Percentiles rank a stretch among this genome's conserved stretches.
Evolutionary conservation across 1,284 basidiomycete species (phyloP).

Genomic region (Cerioporus squamosus): DNA sequence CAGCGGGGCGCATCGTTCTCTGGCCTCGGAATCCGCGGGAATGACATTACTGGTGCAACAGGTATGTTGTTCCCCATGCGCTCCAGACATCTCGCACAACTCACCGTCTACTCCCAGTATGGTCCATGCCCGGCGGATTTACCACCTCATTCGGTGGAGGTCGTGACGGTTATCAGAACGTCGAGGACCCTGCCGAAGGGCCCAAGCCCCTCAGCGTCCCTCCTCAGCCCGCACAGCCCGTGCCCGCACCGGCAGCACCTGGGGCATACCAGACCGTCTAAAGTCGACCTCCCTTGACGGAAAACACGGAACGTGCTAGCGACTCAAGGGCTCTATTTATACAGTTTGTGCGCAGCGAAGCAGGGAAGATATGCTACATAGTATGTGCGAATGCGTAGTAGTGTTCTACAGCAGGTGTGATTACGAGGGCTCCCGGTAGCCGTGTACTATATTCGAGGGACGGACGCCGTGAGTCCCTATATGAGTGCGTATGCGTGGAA

Average conservation of each 20-base stretch:
- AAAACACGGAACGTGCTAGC: not conserved
- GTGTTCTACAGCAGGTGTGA: conserved; percentile 5
- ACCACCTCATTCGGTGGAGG: conserved; percentile 43
- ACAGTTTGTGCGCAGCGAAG: conserved; percentile 9
- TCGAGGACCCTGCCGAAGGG: conserved; percentile 62
- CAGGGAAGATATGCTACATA: conserved; percentile 10
- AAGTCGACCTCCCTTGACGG: not conserved
- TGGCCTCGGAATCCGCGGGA: conserved; percentile 55
- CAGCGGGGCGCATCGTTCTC: conserved; percentile 68
- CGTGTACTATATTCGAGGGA: not conserved
- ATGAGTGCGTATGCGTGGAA: not conserved
- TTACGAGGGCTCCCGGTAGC: not conserved
- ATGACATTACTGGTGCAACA: conserved; percentile 65
- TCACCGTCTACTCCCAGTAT: conserved; percentile 50
- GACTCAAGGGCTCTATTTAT: conserved; percentile 12
- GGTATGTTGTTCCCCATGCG: conserved; percentile 41
- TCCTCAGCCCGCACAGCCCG: conserved; percentile 28
- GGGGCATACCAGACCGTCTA: conserved; percentile 60
- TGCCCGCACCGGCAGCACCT: conserved; percentile 34
- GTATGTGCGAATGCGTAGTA: conserved; percentile 1
- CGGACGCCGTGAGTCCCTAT: not conserved
- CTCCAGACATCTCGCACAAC: not conserved
- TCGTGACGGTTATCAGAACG: conserved; percentile 73
- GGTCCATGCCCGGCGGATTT: conserved; percentile 88
- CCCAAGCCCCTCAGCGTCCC: conserved; percentile 37